Percentiles rank a stretch among this genome's conserved stretches.
These are phyloP conservation scores for Russula lepida DNA, from an alignment of 768 basidiomycete species.

Conservation along the genomic window DNA sequence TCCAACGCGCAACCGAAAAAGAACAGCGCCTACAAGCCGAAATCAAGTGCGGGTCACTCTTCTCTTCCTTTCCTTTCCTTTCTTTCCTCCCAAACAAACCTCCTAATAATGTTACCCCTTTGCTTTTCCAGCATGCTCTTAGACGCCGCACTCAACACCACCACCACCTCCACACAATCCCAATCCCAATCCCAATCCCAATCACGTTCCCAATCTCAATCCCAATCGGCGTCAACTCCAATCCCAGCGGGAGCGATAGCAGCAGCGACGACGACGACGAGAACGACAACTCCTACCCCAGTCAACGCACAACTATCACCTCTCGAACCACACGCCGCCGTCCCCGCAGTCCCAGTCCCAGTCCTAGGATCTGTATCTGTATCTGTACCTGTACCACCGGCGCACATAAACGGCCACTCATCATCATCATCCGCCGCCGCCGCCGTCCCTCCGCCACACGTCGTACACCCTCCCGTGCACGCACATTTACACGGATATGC, in stretches of 20 bases:
- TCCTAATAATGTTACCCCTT: too few species aligned
- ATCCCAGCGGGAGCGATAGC: not conserved
- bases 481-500: conserved; percentile 1
- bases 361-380: not conserved
- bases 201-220: not conserved
- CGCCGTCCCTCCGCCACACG: not conserved
- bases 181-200: not conserved
- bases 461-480: not conserved
- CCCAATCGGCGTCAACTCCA: not conserved
- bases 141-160: conserved; percentile 14
- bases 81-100: not conserved
- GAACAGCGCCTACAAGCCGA: conserved; percentile 19
- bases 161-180: not conserved
- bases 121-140: conserved; percentile 20
- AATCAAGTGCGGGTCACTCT: conserved; percentile 20
- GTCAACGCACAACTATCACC: not conserved
- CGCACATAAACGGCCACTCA: not conserved
- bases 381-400: not conserved
- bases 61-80: not conserved
- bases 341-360: not conserved
- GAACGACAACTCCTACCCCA: not conserved
- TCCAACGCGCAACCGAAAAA: conserved; percentile 17
- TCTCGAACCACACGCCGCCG: not conserved
- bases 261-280: not conserved
- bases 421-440: too few species aligned